Percentiles rank a stretch among this genome's conserved stretches.
phyloP scores from a whole-genome alignment of 371 early-diverging fungal genomes.

The Circinella minor region DNA sequence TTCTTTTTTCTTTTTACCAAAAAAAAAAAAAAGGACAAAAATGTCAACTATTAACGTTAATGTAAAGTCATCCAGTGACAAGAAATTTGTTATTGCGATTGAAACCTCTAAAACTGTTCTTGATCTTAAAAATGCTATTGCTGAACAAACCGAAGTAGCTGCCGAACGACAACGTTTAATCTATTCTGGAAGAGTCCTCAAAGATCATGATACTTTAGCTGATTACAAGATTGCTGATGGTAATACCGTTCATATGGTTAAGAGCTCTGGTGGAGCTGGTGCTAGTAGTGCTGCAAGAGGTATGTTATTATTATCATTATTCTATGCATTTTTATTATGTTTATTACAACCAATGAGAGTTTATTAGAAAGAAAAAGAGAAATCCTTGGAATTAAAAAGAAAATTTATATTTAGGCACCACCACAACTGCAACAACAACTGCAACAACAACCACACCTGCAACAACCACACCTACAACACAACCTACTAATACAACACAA shows the following conservation, averaged over 20 bases:
- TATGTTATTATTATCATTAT: neutral
- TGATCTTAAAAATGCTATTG: conserved; percentile 80
- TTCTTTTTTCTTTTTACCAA: conserved; percentile 5
- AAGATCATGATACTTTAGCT: conserved; percentile 83
- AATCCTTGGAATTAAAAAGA: neutral
- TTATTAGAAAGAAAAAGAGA: neutral
- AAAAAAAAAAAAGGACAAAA: neutral
- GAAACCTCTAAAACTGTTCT: conserved; percentile 69
- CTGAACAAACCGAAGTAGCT: conserved; percentile 71
- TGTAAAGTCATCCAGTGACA: conserved; percentile 88
- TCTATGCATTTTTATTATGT: neutral
- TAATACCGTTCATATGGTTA: conserved; percentile 87
- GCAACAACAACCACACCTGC: conserved; percentile 21
- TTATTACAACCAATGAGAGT: neutral
- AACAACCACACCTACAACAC: conserved; percentile 29
- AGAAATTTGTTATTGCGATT: conserved; percentile 74
- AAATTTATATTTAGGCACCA: conserved; percentile 14
- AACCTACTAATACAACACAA: conserved; percentile 29
- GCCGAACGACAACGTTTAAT: conserved; percentile 89
- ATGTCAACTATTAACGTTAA: conserved; percentile 67
- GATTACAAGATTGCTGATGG: conserved; percentile 83
- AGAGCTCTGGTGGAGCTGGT: conserved; percentile 53
- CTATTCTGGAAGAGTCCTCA: conserved; percentile 92
- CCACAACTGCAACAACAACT: conserved; percentile 23
- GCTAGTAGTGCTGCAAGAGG: conserved; percentile 24